Percentiles rank a stretch among this genome's conserved stretches.
These are phyloP conservation scores for Coniochaeta pulveracea DNA, from an alignment of 2,329 filamentous ascomycete genomes.

Conservation along the genomic window DNA sequence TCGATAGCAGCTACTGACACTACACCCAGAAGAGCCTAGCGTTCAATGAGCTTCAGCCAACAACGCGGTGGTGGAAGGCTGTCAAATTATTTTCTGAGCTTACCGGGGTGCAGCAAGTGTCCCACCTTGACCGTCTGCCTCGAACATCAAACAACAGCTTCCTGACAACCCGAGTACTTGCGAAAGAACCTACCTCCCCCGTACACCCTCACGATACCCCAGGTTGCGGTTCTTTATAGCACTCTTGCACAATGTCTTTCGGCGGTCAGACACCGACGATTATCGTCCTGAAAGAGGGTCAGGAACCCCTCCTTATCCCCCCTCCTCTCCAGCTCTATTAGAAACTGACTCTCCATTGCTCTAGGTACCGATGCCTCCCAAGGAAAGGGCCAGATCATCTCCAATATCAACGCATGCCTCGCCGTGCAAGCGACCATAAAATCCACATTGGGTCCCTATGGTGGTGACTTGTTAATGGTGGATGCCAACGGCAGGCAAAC, in stretches of 20 bases:
- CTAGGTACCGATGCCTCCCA: conserved; percentile 94
- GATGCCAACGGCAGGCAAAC: conserved; percentile 93
- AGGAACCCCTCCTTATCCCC: conserved; percentile 12
- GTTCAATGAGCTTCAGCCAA: too few species aligned
- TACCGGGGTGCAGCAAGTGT: too few species aligned
- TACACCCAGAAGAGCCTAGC: too few species aligned
- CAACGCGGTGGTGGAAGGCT: too few species aligned
- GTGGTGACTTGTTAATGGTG: conserved; percentile 90
- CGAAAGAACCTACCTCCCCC: too few species aligned
- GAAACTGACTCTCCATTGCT: conserved; percentile 9
- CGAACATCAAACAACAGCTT: too few species aligned
- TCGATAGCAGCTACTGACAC: too few species aligned
- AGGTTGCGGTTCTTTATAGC: too few species aligned
- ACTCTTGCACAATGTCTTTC: conserved; percentile 18
- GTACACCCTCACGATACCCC: too few species aligned
- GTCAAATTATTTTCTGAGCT: too few species aligned
- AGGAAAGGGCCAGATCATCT: conserved; percentile 90
- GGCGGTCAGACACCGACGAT: conserved; percentile 18
- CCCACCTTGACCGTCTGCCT: too few species aligned
- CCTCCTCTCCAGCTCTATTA: conserved; percentile 1
- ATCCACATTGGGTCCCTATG: conserved; percentile 90
- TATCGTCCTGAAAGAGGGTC: conserved; percentile 19
- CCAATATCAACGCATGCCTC: conserved; percentile 97
- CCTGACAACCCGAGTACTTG: too few species aligned
- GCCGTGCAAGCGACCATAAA: conserved; percentile 94